A percentile compares a stretch with the other conserved stretches of the same genome.
phyloP scores from a whole-genome alignment of 257 asterid species.

The Lycium ferocissimum region DNA sequence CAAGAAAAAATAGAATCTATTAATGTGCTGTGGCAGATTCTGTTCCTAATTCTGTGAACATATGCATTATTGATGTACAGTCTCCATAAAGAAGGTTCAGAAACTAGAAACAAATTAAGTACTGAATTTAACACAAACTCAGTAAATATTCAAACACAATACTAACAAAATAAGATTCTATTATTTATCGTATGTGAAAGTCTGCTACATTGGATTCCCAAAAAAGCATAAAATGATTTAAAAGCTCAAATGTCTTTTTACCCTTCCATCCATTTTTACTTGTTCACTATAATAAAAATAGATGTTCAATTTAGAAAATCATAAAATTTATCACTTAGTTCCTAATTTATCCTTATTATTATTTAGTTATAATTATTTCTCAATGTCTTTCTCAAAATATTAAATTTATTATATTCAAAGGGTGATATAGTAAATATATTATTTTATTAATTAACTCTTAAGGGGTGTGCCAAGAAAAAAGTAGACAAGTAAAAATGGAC shows the following conservation, averaged over 20 bases:
- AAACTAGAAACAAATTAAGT: not conserved
- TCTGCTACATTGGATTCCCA: not conserved
- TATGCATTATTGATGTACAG: constrained; percentile 34
- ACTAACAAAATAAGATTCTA: not conserved
- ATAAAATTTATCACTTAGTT: too few species aligned
- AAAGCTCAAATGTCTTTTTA: not conserved
- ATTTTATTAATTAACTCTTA: too few species aligned
- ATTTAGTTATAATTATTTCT: too few species aligned
- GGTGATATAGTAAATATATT: too few species aligned
- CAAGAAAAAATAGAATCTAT: constrained; percentile 40
- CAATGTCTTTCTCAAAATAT: too few species aligned
- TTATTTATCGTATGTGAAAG: not conserved
- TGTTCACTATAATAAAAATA: too few species aligned
- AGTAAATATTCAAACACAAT: not conserved
- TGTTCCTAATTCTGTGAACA: constrained; percentile 45
- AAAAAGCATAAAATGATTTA: not conserved
- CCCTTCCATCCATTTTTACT: too few species aligned
- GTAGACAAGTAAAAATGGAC: too few species aligned
- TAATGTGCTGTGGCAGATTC: constrained; percentile 41
- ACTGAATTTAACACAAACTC: not conserved
- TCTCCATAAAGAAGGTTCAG: constrained; percentile 31
- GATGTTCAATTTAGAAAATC: too few species aligned
- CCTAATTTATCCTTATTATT: too few species aligned
- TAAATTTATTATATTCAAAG: too few species aligned
- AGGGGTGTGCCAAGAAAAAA: too few species aligned